These are phyloP conservation scores for Boletellus sp. DNA, from an alignment of 768 basidiomycete species.

Conservation along the genomic window DNA sequence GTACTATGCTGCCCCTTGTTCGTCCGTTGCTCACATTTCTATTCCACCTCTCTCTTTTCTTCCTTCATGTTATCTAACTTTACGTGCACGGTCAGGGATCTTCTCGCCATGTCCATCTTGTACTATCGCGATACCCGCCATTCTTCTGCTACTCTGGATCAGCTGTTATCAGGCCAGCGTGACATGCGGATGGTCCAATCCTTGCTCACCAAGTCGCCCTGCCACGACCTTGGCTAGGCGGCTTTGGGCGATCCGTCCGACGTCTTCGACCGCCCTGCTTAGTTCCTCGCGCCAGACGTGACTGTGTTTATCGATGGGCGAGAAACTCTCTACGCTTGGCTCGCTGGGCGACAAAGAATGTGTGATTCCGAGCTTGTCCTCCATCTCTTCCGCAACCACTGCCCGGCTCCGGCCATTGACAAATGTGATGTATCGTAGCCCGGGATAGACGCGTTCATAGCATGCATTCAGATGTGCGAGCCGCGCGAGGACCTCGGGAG, in stretches of 20 bases:
- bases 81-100: conserved; percentile 12
- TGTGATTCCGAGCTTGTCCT: conserved; percentile 52
- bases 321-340: conserved; percentile 36
- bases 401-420: conserved; percentile 79
- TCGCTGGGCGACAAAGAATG: conserved; percentile 44
- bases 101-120: conserved; percentile 1
- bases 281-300: conserved; percentile 65
- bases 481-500: conserved; percentile 69
- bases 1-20: conserved; percentile 14
- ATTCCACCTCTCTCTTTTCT: neutral
- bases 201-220: conserved; percentile 3
- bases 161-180: neutral
- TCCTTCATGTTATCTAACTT: conserved; percentile 1
- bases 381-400: conserved; percentile 76
- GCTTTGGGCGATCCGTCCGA: conserved; percentile 74
- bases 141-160: neutral
- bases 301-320: conserved; percentile 35
- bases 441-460: conserved; percentile 72
- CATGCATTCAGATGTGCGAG: conserved; percentile 71
- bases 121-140: conserved; percentile 12
- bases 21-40: conserved; percentile 5
- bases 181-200: neutral
- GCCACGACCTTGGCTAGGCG: conserved; percentile 41
- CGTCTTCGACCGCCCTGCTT: conserved; percentile 65
- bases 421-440: conserved; percentile 86